Base-by-base conservation (phyloP, 208 protist genomes). In the Novymonas esmeraldas region DNA sequence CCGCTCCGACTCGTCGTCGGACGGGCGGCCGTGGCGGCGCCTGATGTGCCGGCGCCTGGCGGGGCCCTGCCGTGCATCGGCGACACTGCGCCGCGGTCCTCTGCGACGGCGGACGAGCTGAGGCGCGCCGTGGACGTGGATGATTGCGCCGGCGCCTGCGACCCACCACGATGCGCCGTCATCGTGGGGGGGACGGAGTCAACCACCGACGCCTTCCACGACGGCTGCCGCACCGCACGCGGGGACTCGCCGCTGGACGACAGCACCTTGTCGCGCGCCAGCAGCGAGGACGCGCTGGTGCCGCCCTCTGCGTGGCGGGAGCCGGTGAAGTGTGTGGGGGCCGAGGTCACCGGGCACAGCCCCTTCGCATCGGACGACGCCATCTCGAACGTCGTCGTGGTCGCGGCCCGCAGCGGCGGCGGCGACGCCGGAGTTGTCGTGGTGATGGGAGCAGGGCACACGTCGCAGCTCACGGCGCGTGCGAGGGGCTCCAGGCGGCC, bases 1-100 rank as follows among this genome's bases (percentile, higher is more conserved):
- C 68, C 51, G 34, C 68, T 73, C n/a, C 59, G 49, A 46, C 49
- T 65, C 6, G 59, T 36, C 3, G 64, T 28, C 38, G 29, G 20
- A 13, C 20, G 20, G 31, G 34, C 22, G 33, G 2, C n/a, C 7
- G 18, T n/a, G n/a, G n/a, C n/a, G n/a, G n/a, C n/a, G n/a, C n/a
- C n/a, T n/a, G n/a, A n/a, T n/a, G n/a, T n/a, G n/a, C n/a, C n/a
- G n/a, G n/a, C n/a, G 44, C 44, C 7, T 18, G 44, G n/a, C 44
- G 24, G 44, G 0, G n/a, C 5, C 44, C 24, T 24, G 44, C 13
- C 7, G 44, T 48, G 44, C 44, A 22, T 24, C 44, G n/a, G 44
- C n/a, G 44, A 48, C 13, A 22, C n/a, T 7, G 24, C 9, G 44
- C n/a, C 44, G 9, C n/a, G 4, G 24, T 48, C n/a, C n/a, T 20